Evolutionary conservation across 495 filamentous ascomycete species (phyloP).

Genomic region (Aspergillus saccharolyticus): DNA sequence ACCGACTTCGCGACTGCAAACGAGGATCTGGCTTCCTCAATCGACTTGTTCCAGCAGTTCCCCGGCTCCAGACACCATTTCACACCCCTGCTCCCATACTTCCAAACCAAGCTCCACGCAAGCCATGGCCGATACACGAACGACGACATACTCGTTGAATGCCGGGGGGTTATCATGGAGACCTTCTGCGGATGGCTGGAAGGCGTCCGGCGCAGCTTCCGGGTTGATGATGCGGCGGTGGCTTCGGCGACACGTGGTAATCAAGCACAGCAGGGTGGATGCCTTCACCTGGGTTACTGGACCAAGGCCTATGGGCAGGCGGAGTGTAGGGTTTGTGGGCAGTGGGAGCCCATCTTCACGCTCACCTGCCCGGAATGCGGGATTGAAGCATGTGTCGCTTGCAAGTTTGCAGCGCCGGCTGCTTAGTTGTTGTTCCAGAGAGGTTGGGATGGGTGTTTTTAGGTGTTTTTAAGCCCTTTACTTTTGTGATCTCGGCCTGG

Average conservation of each 20-base stretch:
- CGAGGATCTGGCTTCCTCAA: slow-evolving; percentile 16
- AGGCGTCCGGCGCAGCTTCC: slow-evolving; percentile 12
- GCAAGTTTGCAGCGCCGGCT: slow-evolving; percentile 23
- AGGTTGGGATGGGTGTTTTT: no score
- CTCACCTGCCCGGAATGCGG: slow-evolving; percentile 32
- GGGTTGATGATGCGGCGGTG: slow-evolving; percentile 4
- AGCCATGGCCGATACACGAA: slow-evolving; percentile 20
- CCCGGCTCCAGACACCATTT: slow-evolving; percentile 4
- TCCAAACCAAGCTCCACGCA: slow-evolving; percentile 23
- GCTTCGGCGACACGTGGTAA: neutral
- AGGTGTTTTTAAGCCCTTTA: no score
- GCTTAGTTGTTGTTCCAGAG: neutral
- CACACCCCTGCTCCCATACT: slow-evolving; percentile 22
- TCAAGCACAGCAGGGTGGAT: slow-evolving; percentile 5
- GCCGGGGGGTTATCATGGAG: slow-evolving; percentile 29
- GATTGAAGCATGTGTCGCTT: slow-evolving; percentile 27
- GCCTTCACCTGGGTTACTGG: slow-evolving; percentile 33
- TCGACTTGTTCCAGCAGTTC: neutral
- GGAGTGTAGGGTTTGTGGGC: slow-evolving; percentile 27
- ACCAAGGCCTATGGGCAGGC: slow-evolving; percentile 17
- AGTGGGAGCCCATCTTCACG: slow-evolving; percentile 30
- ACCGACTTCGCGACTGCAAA: neutral
- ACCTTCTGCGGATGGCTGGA: slow-evolving; percentile 27
- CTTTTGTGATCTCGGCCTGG: no score
- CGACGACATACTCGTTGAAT: slow-evolving; percentile 23